Percentiles rank a stretch among this genome's conserved stretches.
Evolutionary conservation across 306 rosid genomes (phyloP).

Genomic region (Casuarina cunninghamiana): DNA sequence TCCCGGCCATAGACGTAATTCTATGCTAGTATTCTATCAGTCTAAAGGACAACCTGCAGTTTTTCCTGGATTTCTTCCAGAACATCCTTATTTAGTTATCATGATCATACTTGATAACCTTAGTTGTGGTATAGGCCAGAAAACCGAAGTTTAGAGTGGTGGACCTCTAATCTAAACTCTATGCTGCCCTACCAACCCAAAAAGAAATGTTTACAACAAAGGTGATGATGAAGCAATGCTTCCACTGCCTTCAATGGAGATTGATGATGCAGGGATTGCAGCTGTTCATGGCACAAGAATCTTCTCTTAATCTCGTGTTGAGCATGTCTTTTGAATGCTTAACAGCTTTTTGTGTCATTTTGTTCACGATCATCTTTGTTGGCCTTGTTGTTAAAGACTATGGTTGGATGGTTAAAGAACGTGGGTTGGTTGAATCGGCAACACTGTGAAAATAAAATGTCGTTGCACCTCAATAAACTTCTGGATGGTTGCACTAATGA

Average conservation of each 20-base stretch:
- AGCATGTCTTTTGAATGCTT: slow-evolving; percentile 27
- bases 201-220: not conserved
- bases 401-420: slow-evolving; percentile 25
- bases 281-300: slow-evolving; percentile 17
- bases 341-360: slow-evolving; percentile 19
- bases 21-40: slow-evolving; percentile 33
- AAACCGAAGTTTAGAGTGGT: too few relatives aligned
- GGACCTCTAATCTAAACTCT: too few relatives aligned
- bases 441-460: slow-evolving; percentile 28
- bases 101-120: slow-evolving; percentile 20
- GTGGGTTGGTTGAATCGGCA: slow-evolving; percentile 23
- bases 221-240: slow-evolving; percentile 26
- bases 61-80: slow-evolving; percentile 21
- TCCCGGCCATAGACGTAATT: slow-evolving; percentile 41
- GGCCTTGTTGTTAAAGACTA: slow-evolving; percentile 18
- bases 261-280: slow-evolving; percentile 23
- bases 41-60: slow-evolving; percentile 26
- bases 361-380: slow-evolving; percentile 28
- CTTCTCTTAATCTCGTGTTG: not conserved
- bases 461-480: slow-evolving; percentile 27
- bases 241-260: slow-evolving; percentile 26
- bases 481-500: slow-evolving; percentile 44
- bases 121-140: not conserved
- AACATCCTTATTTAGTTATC: slow-evolving; percentile 25
- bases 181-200: too few relatives aligned